These are phyloP conservation scores for Fragaria vesca DNA, from an alignment of 306 rosid species.

Conservation along the genomic window DNA sequence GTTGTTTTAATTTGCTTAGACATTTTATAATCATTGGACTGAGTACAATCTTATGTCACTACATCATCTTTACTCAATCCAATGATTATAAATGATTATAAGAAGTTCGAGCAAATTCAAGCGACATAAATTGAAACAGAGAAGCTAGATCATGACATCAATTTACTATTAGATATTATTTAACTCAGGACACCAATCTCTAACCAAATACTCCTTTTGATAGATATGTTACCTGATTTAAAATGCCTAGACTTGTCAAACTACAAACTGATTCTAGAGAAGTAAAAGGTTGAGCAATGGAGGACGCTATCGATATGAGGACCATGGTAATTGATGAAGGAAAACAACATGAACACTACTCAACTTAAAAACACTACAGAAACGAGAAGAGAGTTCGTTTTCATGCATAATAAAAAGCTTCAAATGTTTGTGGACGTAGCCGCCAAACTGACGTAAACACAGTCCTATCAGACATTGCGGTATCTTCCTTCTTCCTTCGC, in stretches of 20 bases:
- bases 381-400: neutral
- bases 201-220: no score
- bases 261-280: neutral
- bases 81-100: no score
- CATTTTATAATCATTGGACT: no score
- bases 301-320: neutral
- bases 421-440: neutral
- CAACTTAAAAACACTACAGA: neutral
- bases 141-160: no score
- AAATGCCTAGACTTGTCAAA: neutral
- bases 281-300: neutral
- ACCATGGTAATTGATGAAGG: neutral
- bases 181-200: no score
- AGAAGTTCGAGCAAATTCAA: no score
- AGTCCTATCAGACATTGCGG: neutral
- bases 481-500: constrained; percentile 5
- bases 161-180: no score
- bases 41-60: no score
- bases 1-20: no score
- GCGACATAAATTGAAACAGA: no score
- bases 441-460: constrained; percentile 6
- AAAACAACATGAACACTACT: neutral
- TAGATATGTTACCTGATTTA: neutral
- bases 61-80: no score
- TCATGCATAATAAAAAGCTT: neutral